phyloP scores from a whole-genome alignment of 139 green algal genomes.

The Marvania coccoides region DNA sequence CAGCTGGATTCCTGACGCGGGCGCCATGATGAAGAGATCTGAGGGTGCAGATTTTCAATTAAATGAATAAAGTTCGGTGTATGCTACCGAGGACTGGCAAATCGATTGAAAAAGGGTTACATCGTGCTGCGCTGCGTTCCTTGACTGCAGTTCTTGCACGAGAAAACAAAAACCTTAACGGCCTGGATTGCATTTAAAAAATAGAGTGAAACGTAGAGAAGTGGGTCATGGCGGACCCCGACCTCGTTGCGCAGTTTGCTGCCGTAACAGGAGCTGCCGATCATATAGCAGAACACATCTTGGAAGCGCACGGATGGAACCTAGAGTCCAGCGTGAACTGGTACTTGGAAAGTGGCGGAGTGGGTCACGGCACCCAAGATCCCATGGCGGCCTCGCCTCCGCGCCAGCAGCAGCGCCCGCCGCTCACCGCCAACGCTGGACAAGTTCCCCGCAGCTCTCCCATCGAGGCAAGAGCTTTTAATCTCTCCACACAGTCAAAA shows the following conservation, averaged over 20 bases:
- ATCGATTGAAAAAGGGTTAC: no score
- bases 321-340: not conserved
- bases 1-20: not conserved
- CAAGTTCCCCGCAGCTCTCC: not conserved
- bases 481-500: no score
- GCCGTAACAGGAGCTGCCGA: not conserved
- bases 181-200: not conserved
- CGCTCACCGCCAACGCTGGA: not conserved
- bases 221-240: not conserved
- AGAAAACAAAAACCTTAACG: no score
- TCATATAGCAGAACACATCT: slow-evolving; percentile 1
- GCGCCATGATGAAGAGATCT: not conserved
- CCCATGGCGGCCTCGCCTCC: not conserved
- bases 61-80: no score
- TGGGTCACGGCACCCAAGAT: not conserved
- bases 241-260: not conserved
- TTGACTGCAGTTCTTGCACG: no score
- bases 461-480: not conserved
- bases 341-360: slow-evolving; percentile 5
- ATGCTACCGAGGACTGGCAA: no score
- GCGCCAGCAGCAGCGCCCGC: not conserved
- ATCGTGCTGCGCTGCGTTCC: no score
- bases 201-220: not conserved
- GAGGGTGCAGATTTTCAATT: no score
- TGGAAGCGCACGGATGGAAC: slow-evolving; percentile 1